A percentile compares a stretch with the other conserved stretches of the same genome.
These are phyloP conservation scores for Adansonia gregorii DNA, from an alignment of 441 rosid genomes.

Conservation along the genomic window DNA sequence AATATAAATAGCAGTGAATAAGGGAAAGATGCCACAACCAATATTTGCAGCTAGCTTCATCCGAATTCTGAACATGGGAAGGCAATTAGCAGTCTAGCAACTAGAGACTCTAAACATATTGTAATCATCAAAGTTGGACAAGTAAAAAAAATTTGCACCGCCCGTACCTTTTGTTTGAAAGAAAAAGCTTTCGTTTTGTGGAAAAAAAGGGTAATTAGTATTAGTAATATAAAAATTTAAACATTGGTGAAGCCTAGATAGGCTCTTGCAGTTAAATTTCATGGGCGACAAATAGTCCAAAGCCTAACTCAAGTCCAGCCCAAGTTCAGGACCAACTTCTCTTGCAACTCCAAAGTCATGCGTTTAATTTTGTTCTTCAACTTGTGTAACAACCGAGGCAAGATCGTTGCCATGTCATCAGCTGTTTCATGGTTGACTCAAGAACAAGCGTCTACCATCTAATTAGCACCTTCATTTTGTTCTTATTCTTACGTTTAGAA, in stretches of 20 bases:
- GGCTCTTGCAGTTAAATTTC: not conserved
- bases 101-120: too few relatives aligned
- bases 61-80: too few relatives aligned
- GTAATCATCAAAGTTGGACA: not conserved
- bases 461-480: conserved; percentile 13
- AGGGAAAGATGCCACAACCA: not conserved
- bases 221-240: too few relatives aligned
- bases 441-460: conserved; percentile 61
- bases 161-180: not conserved
- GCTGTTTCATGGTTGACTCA: conserved; percentile 39
- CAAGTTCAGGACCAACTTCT: too few relatives aligned
- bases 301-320: too few relatives aligned
- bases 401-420: conserved; percentile 30
- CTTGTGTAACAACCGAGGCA: conserved; percentile 46
- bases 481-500: not conserved
- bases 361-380: too few relatives aligned
- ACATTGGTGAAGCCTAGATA: too few relatives aligned
- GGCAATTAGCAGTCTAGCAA: too few relatives aligned
- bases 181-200: not conserved
- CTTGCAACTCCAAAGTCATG: too few relatives aligned
- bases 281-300: not conserved
- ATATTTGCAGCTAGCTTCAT: too few relatives aligned
- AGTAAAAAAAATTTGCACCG: not conserved
- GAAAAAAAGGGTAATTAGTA: not conserved
- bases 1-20: not conserved